Evolutionary conservation across 2,329 filamentous ascomycete genomes (phyloP), one percentile per base, ranked within the genome.

Genomic region (Trichoderma aggressivum): DNA sequence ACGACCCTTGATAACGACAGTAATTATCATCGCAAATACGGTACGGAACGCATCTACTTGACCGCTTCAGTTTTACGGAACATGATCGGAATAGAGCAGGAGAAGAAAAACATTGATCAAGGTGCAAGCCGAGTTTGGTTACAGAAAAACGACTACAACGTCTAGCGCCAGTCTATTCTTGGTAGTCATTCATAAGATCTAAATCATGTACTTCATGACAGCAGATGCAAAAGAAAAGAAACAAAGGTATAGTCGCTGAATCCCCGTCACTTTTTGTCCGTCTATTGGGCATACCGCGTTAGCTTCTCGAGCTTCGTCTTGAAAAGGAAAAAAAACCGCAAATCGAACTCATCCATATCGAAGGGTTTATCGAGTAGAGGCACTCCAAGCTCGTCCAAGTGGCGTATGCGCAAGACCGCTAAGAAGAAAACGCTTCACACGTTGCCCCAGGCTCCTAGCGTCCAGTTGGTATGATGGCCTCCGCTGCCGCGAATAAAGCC

Each of bases 371-470:
- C 26, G 12, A 47, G 24, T 28, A 56, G 14, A 32, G 34, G 21
- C 18, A 7, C 36, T 21, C n/a, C 18, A 68, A 47, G 7, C 55
- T 47, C 26, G 7, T 26, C 8, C 12, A 30, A 10, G n/a, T 21
- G 26, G 28, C 11, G 28, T 16, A 28, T 14, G 30, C 32, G 10
- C 47, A 53, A 7, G 5, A 7, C 58, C 11, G 12, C 2, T 24
- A 6, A 21, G 21, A 3, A 28, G 10, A 12, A n/a, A 47, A 34
- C 5, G 2, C 1, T 61, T 75, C 79, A 86, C 43, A 83, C 72
- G 83, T 86, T 77, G 6, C 87, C 89, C 89, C 89, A 91, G 11
- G 86, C 78, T 0, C 89, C 89, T 65, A 91, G 77, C 4, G 89
- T 91, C 89, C 89, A 91, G 72, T 82, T 87, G 14, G 82, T 77